These are phyloP conservation scores for Calonectria multiphialidica DNA, from an alignment of 2,329 filamentous ascomycete species.

Conservation along the genomic window DNA sequence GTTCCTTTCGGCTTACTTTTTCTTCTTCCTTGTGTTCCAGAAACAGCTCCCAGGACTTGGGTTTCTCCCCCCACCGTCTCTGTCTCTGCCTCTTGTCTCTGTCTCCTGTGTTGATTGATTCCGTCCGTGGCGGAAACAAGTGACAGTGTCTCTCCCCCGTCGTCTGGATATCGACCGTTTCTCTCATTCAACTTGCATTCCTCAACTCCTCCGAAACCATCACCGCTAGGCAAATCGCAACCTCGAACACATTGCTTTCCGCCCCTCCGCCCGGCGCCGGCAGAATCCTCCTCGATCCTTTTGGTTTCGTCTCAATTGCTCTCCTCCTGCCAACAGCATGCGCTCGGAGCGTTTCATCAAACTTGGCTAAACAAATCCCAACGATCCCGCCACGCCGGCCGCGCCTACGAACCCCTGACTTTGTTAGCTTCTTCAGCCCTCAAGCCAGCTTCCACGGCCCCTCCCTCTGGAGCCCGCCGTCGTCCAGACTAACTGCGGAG, in stretches of 20 bases:
- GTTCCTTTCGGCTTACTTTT: slow-evolving; percentile 4
- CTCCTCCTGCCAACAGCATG: not conserved
- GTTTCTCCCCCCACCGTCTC: not conserved
- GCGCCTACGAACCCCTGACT: slow-evolving; percentile 14
- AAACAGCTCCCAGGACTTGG: slow-evolving; percentile 7
- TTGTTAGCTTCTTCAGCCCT: not conserved
- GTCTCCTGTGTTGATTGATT: not conserved
- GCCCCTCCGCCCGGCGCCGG: not conserved
- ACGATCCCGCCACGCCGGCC: slow-evolving; percentile 15
- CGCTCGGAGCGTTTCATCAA: slow-evolving; percentile 11
- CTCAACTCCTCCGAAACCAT: slow-evolving; percentile 2
- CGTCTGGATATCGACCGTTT: slow-evolving; percentile 26
- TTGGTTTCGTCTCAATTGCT: not conserved
- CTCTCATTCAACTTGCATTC: slow-evolving; percentile 10
- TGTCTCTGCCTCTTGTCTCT: not conserved
- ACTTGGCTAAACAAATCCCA: slow-evolving; percentile 7
- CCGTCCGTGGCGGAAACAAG: slow-evolving; percentile 5
- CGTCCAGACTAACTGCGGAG: not conserved
- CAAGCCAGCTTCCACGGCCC: not conserved
- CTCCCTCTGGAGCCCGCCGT: not conserved
- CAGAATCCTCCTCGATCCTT: not conserved
- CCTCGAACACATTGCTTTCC: not conserved
- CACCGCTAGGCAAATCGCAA: not conserved
- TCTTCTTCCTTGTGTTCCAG: slow-evolving; percentile 2
- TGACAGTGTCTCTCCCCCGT: slow-evolving; percentile 9